Percentiles rank a stretch among this genome's conserved stretches.
Evolutionary conservation across 169 alveolate species (phyloP).

Genomic region (Plasmodium malariae): DNA sequence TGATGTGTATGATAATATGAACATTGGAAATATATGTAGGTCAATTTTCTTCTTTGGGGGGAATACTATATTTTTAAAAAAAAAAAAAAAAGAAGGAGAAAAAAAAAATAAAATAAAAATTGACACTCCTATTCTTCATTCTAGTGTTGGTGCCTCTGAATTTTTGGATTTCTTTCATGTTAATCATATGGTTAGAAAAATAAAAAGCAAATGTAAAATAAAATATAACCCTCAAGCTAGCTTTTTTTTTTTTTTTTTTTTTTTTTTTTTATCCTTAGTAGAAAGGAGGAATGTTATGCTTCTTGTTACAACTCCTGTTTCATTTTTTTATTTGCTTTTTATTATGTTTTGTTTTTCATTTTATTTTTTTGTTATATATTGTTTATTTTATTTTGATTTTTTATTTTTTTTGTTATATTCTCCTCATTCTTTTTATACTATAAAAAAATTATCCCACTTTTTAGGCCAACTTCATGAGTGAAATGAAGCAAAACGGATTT

Average conservation of each 20-base stretch:
- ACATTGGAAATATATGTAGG: conserved; percentile 54
- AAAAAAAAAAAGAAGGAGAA: conserved; percentile 24
- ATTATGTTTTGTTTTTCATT: too few species aligned
- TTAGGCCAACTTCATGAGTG: conserved; percentile 6
- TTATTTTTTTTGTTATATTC: not conserved
- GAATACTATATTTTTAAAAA: conserved; percentile 41
- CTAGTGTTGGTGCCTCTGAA: conserved; percentile 67
- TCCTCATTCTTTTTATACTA: not conserved
- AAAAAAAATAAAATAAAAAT: conserved; percentile 18
- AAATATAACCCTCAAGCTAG: not conserved
- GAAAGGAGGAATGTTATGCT: not conserved
- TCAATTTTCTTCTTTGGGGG: conserved; percentile 69
- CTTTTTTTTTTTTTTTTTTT: too few species aligned
- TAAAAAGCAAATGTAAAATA: not conserved
- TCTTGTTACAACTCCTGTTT: too few species aligned
- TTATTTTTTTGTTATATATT: too few species aligned
- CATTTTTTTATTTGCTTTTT: too few species aligned
- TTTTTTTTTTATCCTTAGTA: not conserved
- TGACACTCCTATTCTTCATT: conserved; percentile 57
- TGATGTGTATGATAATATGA: conserved; percentile 68
- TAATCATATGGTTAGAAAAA: conserved; percentile 32
- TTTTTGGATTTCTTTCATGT: conserved; percentile 43
- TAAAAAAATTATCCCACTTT: not conserved
- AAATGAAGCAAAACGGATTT: conserved; percentile 17
- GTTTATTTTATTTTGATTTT: not conserved